Conservation (phyloP, 768 basidiomycete species). For the Pleurotus tuoliensis region DNA sequence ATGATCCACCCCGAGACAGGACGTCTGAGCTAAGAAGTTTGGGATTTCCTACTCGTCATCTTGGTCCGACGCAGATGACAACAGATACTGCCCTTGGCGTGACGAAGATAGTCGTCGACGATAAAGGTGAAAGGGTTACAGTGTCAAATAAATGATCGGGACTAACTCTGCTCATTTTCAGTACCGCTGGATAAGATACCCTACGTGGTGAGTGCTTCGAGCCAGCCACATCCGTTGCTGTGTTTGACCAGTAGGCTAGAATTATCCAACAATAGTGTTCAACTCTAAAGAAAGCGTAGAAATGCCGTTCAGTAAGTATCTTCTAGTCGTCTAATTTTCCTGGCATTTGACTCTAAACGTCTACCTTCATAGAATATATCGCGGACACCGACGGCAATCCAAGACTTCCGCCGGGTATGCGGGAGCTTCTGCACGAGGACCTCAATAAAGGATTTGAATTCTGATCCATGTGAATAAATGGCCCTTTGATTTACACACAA, state of each 20-base stretch:
- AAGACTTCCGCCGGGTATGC: conserved; percentile 86
- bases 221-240: neutral
- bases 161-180: conserved; percentile 12
- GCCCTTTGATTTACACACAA: too few relatives aligned
- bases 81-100: conserved; percentile 96
- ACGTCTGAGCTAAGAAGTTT: conserved; percentile 83
- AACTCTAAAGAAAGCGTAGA: conserved; percentile 87
- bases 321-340: neutral
- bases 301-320: conserved; percentile 89
- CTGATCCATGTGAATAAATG: conserved; percentile 24
- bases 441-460: conserved; percentile 85
- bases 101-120: conserved; percentile 76
- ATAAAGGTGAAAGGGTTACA: conserved; percentile 40
- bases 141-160: too few relatives aligned
- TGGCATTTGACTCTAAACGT: neutral
- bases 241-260: conserved; percentile 35
- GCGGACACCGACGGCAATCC: conserved; percentile 50
- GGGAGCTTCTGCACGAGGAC: conserved; percentile 77
- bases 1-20: conserved; percentile 93
- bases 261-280: conserved; percentile 88
- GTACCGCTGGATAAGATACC: conserved; percentile 70
- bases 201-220: conserved; percentile 50
- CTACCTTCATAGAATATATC: conserved; percentile 40
- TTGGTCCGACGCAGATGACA: conserved; percentile 94
- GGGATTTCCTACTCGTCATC: conserved; percentile 83